These are phyloP conservation scores for Paraleonurus japonicus DNA, from an alignment of 257 asterid genomes.

Conservation along the genomic window DNA sequence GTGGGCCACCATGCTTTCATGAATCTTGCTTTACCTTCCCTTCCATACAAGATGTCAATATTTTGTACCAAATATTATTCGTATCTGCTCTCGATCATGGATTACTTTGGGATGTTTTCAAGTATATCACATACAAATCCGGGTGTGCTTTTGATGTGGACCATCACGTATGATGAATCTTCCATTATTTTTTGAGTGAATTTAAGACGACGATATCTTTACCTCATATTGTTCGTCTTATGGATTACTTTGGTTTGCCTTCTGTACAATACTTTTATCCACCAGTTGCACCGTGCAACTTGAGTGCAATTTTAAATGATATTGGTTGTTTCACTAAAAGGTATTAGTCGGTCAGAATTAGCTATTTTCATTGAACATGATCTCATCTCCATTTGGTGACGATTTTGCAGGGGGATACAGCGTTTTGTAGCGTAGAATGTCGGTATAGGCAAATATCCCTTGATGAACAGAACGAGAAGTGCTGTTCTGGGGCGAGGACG, in stretches of 20 bases:
- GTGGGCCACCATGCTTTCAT: conserved; percentile 4
- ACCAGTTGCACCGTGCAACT: too few relatives aligned
- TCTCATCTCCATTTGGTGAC: conserved; percentile 11
- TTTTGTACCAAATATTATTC: neutral
- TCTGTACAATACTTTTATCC: neutral
- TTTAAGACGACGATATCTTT: neutral
- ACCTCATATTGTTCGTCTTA: neutral
- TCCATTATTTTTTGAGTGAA: neutral
- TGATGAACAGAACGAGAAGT: conserved; percentile 48
- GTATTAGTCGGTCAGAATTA: too few relatives aligned
- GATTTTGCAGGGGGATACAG: conserved; percentile 52
- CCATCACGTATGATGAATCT: neutral
- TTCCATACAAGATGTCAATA: neutral
- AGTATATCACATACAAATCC: neutral
- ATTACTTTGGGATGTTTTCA: neutral
- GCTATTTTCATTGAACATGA: too few relatives aligned
- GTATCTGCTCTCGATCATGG: neutral
- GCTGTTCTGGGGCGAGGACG: conserved; percentile 39
- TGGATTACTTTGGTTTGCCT: neutral
- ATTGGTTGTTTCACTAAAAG: too few relatives aligned
- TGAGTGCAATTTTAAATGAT: too few relatives aligned
- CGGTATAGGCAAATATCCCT: conserved; percentile 47
- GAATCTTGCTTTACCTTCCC: neutral
- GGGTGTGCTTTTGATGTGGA: neutral
- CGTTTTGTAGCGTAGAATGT: conserved; percentile 62